Evolutionary conservation across 2,329 filamentous ascomycete species (phyloP).

Genomic region (Uncinocarpus reesii): DNA sequence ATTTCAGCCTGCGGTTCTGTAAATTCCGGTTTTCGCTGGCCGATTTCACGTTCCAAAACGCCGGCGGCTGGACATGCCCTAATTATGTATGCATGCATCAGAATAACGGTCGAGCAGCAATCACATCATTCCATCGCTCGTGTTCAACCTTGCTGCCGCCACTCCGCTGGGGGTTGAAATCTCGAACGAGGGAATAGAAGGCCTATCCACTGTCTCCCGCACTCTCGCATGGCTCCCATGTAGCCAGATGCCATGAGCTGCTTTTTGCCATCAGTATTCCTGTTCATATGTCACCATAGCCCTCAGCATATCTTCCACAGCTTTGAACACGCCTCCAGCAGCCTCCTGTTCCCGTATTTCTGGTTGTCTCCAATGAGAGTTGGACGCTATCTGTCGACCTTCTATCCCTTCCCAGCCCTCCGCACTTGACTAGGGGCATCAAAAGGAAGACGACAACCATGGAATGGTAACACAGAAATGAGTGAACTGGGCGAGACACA

Average conservation of each 20-base stretch:
- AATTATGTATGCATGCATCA: too few species aligned
- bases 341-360: conserved; percentile 21
- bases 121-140: too few species aligned
- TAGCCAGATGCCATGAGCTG: conserved; percentile 19
- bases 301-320: conserved; percentile 19
- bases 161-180: too few species aligned
- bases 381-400: conserved; percentile 28
- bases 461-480: conserved; percentile 7
- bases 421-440: conserved; percentile 15
- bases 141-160: too few species aligned
- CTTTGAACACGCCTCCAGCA: conserved; percentile 18
- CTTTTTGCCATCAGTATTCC: conserved; percentile 17
- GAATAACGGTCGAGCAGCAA: too few species aligned
- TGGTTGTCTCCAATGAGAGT: conserved; percentile 20
- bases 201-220: conserved; percentile 19
- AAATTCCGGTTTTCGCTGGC: too few species aligned
- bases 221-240: conserved; percentile 19
- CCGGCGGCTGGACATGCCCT: too few species aligned
- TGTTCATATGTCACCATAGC: conserved; percentile 20
- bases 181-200: too few species aligned
- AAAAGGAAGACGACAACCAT: conserved; percentile 10
- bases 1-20: too few species aligned
- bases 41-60: too few species aligned
- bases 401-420: conserved; percentile 23
- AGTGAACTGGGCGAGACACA: conserved; percentile 2